Percentiles rank a stretch among this genome's conserved stretches.
Evolutionary conservation across 2,329 filamentous ascomycete genomes (phyloP).

Genomic region (Nothomitra cinnamomea): DNA sequence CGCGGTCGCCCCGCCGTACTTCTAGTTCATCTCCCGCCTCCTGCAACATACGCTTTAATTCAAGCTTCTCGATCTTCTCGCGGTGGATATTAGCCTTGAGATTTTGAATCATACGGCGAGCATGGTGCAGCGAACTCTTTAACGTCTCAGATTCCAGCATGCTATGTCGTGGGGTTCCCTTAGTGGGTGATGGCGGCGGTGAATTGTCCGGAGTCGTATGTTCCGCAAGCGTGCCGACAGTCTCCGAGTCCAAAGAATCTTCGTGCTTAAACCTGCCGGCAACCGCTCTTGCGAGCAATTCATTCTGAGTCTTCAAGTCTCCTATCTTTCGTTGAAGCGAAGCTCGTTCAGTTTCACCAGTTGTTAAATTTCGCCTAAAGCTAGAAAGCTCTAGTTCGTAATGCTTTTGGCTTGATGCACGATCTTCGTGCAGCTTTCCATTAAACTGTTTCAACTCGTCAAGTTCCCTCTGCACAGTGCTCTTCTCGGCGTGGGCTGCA

Average conservation of each 20-base stretch:
- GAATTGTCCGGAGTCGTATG: constrained; percentile 73
- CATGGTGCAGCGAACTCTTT: constrained; percentile 84
- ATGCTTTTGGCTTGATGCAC: constrained; percentile 57
- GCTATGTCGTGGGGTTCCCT: constrained; percentile 77
- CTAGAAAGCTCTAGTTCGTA: constrained; percentile 79
- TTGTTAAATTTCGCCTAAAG: constrained; percentile 61
- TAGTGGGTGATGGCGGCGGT: constrained; percentile 76
- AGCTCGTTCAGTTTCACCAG: constrained; percentile 63
- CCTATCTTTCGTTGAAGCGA: constrained; percentile 71
- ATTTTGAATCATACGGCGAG: constrained; percentile 91
- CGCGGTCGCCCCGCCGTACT: constrained; percentile 40
- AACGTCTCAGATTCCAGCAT: constrained; percentile 91
- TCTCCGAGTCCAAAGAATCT: constrained; percentile 46
- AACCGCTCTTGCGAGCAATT: constrained; percentile 74
- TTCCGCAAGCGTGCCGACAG: constrained; percentile 47
- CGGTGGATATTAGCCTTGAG: constrained; percentile 88
- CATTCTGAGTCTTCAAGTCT: constrained; percentile 74
- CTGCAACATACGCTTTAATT: constrained; percentile 86
- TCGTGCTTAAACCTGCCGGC: constrained; percentile 52
- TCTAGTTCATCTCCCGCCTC: constrained; percentile 88
- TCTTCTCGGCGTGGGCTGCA: constrained; percentile 56
- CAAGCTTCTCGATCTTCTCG: constrained; percentile 96
- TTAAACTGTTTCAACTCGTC: constrained; percentile 76
- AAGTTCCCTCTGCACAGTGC: constrained; percentile 61
- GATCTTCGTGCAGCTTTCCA: constrained; percentile 65